A percentile compares a stretch with the other conserved stretches of the same genome.
These are phyloP conservation scores for Ochromonas danica DNA, from an alignment of 108 stramenopile genomes.

Conservation along the genomic window DNA sequence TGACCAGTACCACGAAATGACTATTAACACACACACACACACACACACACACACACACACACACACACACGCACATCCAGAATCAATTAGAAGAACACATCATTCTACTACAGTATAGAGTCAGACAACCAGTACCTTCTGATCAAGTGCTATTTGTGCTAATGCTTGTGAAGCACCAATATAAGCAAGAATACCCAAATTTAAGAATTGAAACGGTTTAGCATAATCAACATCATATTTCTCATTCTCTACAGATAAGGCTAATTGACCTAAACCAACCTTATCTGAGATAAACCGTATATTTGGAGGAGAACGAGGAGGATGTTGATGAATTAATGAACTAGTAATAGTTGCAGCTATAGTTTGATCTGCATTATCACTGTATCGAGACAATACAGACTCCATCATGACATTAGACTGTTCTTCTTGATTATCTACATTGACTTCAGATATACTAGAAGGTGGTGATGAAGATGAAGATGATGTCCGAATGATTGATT, in stretches of 20 bases:
- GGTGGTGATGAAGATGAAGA: not conserved
- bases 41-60: no score
- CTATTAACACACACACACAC: slow-evolving; percentile 3
- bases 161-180: slow-evolving; percentile 74
- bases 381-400: no score
- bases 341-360: no score
- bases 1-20: slow-evolving; percentile 41
- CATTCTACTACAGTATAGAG: no score
- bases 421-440: not conserved
- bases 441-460: not conserved
- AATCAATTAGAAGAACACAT: no score
- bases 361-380: no score
- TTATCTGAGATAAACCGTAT: no score
- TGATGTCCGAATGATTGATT: not conserved
- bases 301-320: no score
- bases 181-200: slow-evolving; percentile 89
- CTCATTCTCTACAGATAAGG: not conserved
- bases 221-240: slow-evolving; percentile 59
- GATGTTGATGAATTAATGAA: no score
- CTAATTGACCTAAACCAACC: not conserved
- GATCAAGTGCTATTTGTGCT: slow-evolving; percentile 47
- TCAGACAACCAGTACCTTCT: not conserved
- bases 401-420: not conserved
- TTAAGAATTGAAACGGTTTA: slow-evolving; percentile 87
- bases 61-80: no score